Evolutionary conservation across 1,284 basidiomycete genomes (phyloP).

Genomic region (Irpex lacteus): DNA sequence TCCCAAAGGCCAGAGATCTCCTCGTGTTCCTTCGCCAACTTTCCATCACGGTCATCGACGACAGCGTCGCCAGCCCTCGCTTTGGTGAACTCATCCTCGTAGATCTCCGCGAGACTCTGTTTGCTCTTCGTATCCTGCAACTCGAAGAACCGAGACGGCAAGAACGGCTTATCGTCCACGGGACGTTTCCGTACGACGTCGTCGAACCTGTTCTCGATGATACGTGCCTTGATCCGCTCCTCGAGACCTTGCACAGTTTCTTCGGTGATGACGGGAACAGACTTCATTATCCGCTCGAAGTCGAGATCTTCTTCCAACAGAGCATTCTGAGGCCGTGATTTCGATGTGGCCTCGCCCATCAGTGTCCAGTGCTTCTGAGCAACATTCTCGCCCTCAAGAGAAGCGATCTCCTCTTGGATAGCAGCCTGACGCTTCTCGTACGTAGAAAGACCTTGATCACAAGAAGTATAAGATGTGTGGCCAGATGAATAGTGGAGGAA

Average conservation of each 20-base stretch:
- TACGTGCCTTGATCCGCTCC: conserved; percentile 89
- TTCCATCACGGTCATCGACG: conserved; percentile 76
- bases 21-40: conserved; percentile 85
- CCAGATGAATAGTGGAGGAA: background rate
- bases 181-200: conserved; percentile 85
- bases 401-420: conserved; percentile 65
- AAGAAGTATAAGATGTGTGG: conserved; percentile 10
- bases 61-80: conserved; percentile 50
- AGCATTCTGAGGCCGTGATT: conserved; percentile 86
- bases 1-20: conserved; percentile 86
- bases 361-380: conserved; percentile 84
- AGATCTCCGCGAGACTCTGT: conserved; percentile 93
- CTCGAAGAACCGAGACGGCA: conserved; percentile 89
- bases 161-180: conserved; percentile 75
- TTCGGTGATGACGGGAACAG: conserved; percentile 88
- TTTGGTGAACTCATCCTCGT: conserved; percentile 89
- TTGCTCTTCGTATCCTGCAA: conserved; percentile 86
- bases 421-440: conserved; percentile 62
- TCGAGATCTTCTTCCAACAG: conserved; percentile 94
- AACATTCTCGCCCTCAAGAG: conserved; percentile 71
- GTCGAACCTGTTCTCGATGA: conserved; percentile 86
- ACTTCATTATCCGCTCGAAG: conserved; percentile 88
- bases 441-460: conserved; percentile 43
- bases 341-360: conserved; percentile 86
- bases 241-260: conserved; percentile 84